These are phyloP conservation scores for Neurospora sp. DNA, from an alignment of 495 filamentous ascomycete species.

Conservation along the genomic window DNA sequence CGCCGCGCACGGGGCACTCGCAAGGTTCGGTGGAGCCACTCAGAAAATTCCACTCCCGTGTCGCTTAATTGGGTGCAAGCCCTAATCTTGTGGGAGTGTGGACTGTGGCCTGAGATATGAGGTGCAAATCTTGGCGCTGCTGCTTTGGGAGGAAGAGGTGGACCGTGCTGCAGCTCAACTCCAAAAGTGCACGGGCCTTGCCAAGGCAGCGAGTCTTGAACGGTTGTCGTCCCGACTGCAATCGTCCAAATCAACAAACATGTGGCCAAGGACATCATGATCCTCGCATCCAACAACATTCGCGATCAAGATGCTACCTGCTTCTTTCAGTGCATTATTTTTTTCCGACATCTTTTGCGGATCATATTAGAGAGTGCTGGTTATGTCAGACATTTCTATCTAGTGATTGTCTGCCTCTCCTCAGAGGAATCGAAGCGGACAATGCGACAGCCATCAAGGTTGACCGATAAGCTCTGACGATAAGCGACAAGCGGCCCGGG, in stretches of 20 bases:
- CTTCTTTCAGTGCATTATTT: no score
- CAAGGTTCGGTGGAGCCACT: constrained; percentile 13
- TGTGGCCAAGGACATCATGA: not conserved
- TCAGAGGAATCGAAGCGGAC: not conserved
- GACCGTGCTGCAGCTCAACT: not conserved
- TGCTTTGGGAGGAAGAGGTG: not conserved
- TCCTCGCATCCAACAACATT: not conserved
- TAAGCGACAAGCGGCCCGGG: no score
- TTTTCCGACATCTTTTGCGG: not conserved
- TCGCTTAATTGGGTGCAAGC: constrained; percentile 20
- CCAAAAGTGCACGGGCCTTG: not conserved
- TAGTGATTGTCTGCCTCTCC: not conserved
- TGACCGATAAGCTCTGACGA: not conserved
- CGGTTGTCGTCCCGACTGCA: not conserved
- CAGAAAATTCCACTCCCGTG: constrained; percentile 19
- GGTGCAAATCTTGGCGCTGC: not conserved
- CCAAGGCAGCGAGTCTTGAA: not conserved
- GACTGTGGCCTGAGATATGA: constrained; percentile 12
- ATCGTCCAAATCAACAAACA: not conserved
- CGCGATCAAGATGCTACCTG: not conserved
- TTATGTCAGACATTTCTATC: not conserved
- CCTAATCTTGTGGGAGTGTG: constrained; percentile 12
- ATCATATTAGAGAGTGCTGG: not conserved
- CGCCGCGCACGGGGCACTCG: constrained; percentile 1
- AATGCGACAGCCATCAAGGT: not conserved